Evolutionary conservation across 2,329 filamentous ascomycete species (phyloP).

Genomic region (Cadophora malorum): DNA sequence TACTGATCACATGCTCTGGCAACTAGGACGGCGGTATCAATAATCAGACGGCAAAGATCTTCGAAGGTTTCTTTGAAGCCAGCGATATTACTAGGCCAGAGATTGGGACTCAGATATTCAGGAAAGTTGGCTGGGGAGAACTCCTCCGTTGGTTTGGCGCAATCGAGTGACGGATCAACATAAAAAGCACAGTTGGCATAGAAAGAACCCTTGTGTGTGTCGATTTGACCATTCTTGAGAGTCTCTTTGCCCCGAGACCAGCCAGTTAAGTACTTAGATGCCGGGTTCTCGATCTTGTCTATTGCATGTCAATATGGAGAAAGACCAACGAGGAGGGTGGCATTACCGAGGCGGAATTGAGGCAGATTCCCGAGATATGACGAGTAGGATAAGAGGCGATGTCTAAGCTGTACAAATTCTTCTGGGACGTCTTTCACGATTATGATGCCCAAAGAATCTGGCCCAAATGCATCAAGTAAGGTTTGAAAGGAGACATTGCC

Average conservation of each 20-base stretch:
- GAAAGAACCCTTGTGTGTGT: constrained; percentile 83
- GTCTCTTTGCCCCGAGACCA: constrained; percentile 87
- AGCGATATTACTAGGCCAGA: constrained; percentile 83
- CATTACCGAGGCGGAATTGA: constrained; percentile 70
- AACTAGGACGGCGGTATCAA: constrained; percentile 87
- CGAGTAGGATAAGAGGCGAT: constrained; percentile 80
- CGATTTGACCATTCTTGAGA: constrained; percentile 77
- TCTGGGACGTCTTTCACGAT: constrained; percentile 85
- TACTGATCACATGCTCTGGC: constrained; percentile 90
- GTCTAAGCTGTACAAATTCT: constrained; percentile 74
- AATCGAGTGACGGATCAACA: constrained; percentile 66
- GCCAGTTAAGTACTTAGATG: constrained; percentile 70
- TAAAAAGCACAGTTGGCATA: constrained; percentile 86
- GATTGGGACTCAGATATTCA: constrained; percentile 88
- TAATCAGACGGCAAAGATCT: constrained; percentile 80
- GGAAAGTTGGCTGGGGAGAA: constrained; percentile 71
- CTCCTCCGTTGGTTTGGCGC: constrained; percentile 63
- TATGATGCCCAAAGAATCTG: constrained; percentile 88
- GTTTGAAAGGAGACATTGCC: constrained; percentile 71
- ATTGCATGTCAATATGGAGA: constrained; percentile 23
- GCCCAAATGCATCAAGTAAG: constrained; percentile 84
- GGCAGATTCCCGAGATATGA: constrained; percentile 88
- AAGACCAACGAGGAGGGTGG: constrained; percentile 6
- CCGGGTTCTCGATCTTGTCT: constrained; percentile 64
- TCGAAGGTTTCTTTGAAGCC: constrained; percentile 78